Evolutionary conservation across 345 rosid species (phyloP).

Genomic region (Hibiscus tridactylites): DNA sequence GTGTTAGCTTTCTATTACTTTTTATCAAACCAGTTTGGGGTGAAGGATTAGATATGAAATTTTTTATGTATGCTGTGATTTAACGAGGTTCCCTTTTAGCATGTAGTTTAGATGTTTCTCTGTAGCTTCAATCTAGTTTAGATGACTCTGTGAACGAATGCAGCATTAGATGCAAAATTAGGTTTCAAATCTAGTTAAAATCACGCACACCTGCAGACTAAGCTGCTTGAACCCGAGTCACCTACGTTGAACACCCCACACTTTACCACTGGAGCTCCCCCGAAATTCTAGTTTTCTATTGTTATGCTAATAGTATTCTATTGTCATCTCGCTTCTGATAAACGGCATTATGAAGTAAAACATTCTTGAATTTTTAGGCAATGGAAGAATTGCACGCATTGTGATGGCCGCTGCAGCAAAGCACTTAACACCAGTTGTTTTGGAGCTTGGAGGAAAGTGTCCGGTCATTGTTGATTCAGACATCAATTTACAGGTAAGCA

Average conservation of each 20-base stretch:
- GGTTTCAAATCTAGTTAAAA: not conserved
- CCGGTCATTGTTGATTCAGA: slow-evolving; percentile 80
- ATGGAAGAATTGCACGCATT: slow-evolving; percentile 63
- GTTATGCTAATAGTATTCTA: not conserved
- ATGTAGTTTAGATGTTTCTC: not conserved
- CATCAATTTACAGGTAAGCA: slow-evolving; percentile 53
- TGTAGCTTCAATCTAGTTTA: slow-evolving; percentile 3
- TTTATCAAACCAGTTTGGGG: not conserved
- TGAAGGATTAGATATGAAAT: not conserved
- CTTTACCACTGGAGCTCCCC: no score
- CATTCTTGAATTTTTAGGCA: slow-evolving; percentile 44
- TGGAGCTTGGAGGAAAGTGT: slow-evolving; percentile 96
- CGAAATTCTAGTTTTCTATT: not conserved
- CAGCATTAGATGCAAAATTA: not conserved
- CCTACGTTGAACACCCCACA: no score
- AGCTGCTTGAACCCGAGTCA: no score
- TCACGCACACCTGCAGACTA: no score
- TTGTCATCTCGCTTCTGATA: not conserved
- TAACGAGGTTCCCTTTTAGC: not conserved
- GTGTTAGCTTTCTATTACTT: not conserved
- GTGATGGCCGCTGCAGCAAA: slow-evolving; percentile 95
- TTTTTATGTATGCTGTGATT: not conserved
- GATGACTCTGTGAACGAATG: not conserved
- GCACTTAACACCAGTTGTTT: slow-evolving; percentile 86
- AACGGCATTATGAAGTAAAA: not conserved